A percentile compares a stretch with the other conserved stretches of the same genome.
These are phyloP conservation scores for Rhizomucor miehei DNA, from an alignment of 371 early-diverging fungal genomes.

Conservation along the genomic window DNA sequence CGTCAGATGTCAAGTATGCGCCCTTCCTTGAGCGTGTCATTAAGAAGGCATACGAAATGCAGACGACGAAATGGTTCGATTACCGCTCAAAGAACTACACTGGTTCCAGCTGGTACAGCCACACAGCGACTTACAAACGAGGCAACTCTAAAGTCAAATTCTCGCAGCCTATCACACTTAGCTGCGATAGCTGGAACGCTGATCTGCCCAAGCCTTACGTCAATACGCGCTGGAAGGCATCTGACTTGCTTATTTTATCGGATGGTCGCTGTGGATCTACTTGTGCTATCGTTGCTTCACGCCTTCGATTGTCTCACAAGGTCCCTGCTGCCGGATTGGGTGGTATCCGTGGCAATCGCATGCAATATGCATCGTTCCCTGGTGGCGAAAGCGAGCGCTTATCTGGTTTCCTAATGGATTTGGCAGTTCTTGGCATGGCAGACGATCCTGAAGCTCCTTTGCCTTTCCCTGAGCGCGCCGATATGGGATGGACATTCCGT, in stretches of 20 bases:
- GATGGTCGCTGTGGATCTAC: constrained; percentile 54
- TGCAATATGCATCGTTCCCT: constrained; percentile 54
- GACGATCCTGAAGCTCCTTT: constrained; percentile 42
- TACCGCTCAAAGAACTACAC: constrained; percentile 21
- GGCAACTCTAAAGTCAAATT: constrained; percentile 34
- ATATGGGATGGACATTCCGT: constrained; percentile 56
- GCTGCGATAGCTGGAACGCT: constrained; percentile 24
- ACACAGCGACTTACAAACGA: constrained; percentile 30
- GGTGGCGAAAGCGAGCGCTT: constrained; percentile 53
- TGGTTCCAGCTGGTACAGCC: constrained; percentile 33
- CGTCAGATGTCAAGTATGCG: constrained; percentile 45
- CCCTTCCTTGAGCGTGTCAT: constrained; percentile 44
- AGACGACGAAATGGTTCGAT: constrained; percentile 46
- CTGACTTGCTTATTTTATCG: constrained; percentile 40
- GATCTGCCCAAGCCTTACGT: constrained; percentile 15
- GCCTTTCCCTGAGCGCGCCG: constrained; percentile 49
- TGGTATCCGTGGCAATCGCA: constrained; percentile 50
- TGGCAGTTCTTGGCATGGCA: constrained; percentile 31
- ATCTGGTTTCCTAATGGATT: constrained; percentile 44
- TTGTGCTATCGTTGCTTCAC: constrained; percentile 52
- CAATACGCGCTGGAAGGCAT: constrained; percentile 35
- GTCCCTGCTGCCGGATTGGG: constrained; percentile 53
- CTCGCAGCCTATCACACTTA: constrained; percentile 36
- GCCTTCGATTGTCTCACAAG: constrained; percentile 44
- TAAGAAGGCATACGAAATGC: constrained; percentile 28